Evolutionary conservation across 2,329 filamentous ascomycete species (phyloP).

Genomic region (Stagonosporopsis tanaceti): DNA sequence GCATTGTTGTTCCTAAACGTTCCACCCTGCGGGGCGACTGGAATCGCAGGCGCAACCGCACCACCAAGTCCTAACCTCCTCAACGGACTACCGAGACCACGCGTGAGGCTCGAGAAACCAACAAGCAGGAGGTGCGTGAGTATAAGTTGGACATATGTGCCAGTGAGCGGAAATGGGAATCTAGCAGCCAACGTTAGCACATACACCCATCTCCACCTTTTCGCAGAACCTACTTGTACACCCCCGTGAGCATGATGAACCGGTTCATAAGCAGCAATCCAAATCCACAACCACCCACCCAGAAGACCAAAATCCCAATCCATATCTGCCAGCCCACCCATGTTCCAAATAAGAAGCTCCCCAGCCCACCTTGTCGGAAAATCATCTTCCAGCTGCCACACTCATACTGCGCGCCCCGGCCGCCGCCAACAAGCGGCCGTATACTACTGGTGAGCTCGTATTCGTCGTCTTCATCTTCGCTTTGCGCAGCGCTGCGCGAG

Average conservation of each 20-base stretch:
- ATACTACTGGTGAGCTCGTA: slow-evolving; percentile 46
- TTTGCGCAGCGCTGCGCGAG: slow-evolving; percentile 52
- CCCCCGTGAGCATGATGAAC: slow-evolving; percentile 60
- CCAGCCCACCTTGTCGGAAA: slow-evolving; percentile 55
- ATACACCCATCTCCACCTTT: too few species aligned
- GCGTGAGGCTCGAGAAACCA: slow-evolving; percentile 57
- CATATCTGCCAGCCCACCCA: slow-evolving; percentile 59
- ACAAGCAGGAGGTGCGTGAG: slow-evolving; percentile 60
- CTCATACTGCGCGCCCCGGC: slow-evolving; percentile 21
- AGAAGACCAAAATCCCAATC: slow-evolving; percentile 57
- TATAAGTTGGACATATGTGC: slow-evolving; percentile 60
- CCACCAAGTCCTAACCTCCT: slow-evolving; percentile 54
- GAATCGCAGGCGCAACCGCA: slow-evolving; percentile 54
- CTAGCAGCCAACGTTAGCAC: slow-evolving; percentile 43
- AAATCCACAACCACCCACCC: slow-evolving; percentile 58
- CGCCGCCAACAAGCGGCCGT: slow-evolving; percentile 47
- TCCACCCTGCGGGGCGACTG: slow-evolving; percentile 43
- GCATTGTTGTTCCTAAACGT: slow-evolving; percentile 37
- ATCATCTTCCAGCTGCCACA: slow-evolving; percentile 42
- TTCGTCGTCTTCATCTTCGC: slow-evolving; percentile 59
- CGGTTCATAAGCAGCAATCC: slow-evolving; percentile 60
- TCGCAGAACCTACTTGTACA: slow-evolving; percentile 49
- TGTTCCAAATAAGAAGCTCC: slow-evolving; percentile 58
- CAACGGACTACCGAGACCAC: slow-evolving; percentile 54
- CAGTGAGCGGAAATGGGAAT: slow-evolving; percentile 62